Evolutionary conservation across 2,329 filamentous ascomycete species (phyloP).

Genomic region (Trichocomaceae sp.): DNA sequence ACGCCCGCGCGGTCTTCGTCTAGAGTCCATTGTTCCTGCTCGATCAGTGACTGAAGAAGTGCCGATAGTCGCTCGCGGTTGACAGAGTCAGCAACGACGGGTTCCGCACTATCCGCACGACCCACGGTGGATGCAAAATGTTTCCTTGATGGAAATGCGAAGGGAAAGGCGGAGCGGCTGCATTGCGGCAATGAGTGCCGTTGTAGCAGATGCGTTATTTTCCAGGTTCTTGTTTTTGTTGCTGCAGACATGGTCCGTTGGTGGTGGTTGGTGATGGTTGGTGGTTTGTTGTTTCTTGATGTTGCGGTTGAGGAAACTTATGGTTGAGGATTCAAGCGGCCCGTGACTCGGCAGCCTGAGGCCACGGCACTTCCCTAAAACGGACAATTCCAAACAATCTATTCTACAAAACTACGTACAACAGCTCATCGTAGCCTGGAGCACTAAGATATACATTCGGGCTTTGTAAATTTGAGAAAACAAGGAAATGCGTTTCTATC

Average conservation of each 20-base stretch:
- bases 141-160: background rate
- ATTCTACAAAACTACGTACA: too few species aligned
- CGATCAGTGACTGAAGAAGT: conserved; percentile 21
- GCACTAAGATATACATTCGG: background rate
- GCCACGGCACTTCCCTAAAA: background rate
- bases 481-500: background rate
- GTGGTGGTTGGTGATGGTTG: background rate
- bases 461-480: background rate
- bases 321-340: background rate
- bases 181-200: background rate
- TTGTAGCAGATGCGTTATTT: background rate
- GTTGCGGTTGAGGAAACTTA: background rate
- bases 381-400: background rate
- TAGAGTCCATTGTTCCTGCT: conserved; percentile 26
- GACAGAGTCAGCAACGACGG: conserved; percentile 25
- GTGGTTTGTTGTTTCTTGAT: background rate
- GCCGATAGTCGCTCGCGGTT: conserved; percentile 22
- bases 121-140: background rate
- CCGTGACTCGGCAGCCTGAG: background rate
- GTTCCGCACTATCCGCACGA: background rate
- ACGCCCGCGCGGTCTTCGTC: conserved; percentile 30
- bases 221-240: background rate
- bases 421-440: background rate
- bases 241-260: background rate
- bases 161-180: background rate